These are phyloP conservation scores for Irpex rosettiformis DNA, from an alignment of 1,284 basidiomycete genomes.

Conservation along the genomic window DNA sequence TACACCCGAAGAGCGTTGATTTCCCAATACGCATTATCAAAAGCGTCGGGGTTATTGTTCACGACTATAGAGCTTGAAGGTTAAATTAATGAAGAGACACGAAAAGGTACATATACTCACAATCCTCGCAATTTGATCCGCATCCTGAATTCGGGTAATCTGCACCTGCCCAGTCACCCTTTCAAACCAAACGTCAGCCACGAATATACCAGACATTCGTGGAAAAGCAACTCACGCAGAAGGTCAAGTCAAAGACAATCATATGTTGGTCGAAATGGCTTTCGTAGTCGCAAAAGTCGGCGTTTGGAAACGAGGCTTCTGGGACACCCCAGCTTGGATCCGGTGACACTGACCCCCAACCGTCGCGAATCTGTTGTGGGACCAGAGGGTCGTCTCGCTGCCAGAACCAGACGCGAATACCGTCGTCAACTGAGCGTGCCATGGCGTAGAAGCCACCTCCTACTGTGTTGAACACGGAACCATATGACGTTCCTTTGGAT, in stretches of 20 bases:
- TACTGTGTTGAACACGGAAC: constrained; percentile 42
- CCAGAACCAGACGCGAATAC: constrained; percentile 55
- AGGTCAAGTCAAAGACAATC: constrained; percentile 49
- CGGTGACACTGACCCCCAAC: constrained; percentile 28
- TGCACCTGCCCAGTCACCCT: constrained; percentile 52
- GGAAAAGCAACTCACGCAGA: constrained; percentile 38
- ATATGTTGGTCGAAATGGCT: constrained; percentile 44
- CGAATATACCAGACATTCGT: background rate
- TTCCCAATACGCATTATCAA: constrained; percentile 47
- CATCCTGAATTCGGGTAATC: constrained; percentile 15
- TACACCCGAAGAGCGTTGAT: constrained; percentile 32
- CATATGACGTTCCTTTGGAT: constrained; percentile 40
- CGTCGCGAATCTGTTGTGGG: constrained; percentile 35
- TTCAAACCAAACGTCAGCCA: background rate
- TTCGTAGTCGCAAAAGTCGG: constrained; percentile 36
- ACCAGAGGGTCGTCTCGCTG: constrained; percentile 34
- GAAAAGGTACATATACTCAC: too few species aligned
- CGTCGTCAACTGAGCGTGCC: constrained; percentile 32
- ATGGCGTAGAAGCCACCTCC: constrained; percentile 52
- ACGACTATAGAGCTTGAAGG: constrained; percentile 31
- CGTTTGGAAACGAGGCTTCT: constrained; percentile 44
- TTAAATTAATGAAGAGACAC: too few species aligned
- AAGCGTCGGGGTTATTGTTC: constrained; percentile 41
- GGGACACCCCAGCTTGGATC: constrained; percentile 39
- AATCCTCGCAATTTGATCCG: constrained; percentile 30